Percentiles rank a stretch among this genome's conserved stretches.
phyloP scores from a whole-genome alignment of 2,329 filamentous ascomycete genomes.

The Hypoxylon sp. region DNA sequence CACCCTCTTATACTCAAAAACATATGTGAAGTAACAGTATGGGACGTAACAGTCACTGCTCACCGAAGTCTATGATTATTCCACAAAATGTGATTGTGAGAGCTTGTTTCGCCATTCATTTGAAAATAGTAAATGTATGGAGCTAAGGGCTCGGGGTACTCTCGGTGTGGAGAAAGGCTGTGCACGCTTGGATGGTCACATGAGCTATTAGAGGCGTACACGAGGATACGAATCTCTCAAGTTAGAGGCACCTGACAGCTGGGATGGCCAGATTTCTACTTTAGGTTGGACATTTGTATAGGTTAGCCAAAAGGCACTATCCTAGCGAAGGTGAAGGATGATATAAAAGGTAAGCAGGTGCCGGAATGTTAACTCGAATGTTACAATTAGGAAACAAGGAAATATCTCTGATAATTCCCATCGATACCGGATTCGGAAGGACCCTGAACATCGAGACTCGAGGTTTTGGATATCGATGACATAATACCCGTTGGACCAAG shows the following conservation, averaged over 20 bases:
- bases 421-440: conserved; percentile 37
- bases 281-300: conserved; percentile 8
- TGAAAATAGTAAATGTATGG: background rate
- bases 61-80: background rate
- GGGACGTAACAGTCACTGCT: background rate
- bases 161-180: conserved; percentile 27
- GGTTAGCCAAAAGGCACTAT: background rate
- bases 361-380: background rate
- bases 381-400: background rate
- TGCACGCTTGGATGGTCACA: conserved; percentile 35
- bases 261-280: conserved; percentile 1
- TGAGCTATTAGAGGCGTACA: conserved; percentile 3
- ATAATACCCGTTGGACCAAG: conserved; percentile 21
- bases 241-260: conserved; percentile 16
- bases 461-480: conserved; percentile 33
- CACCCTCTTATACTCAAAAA: background rate
- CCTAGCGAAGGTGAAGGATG: background rate
- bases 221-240: background rate
- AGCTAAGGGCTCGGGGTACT: background rate
- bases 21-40: background rate
- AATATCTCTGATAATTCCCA: background rate
- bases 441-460: conserved; percentile 37
- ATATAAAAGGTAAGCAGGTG: background rate
- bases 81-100: background rate
- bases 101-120: background rate